Evolutionary conservation across 164 flowering plant genomes (phyloP), one percentile per base, ranked within the genome.

Genomic region (Amborella trichopoda): DNA sequence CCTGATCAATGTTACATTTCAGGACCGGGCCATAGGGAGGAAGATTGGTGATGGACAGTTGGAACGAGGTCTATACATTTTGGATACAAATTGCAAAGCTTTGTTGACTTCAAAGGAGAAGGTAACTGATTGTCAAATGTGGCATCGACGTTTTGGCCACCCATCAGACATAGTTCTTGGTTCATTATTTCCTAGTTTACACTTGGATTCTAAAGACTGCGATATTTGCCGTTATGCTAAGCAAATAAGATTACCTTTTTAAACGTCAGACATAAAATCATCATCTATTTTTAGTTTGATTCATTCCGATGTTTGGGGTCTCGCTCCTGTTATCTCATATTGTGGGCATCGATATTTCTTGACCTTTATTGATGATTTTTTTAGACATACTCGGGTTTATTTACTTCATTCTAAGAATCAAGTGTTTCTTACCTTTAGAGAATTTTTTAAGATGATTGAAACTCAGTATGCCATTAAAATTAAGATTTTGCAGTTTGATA

Each of bases 61-160:
- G n/a, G n/a, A n/a, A n/a, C n/a, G n/a, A n/a, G n/a, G n/a, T n/a
- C n/a, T n/a, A n/a, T n/a, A n/a, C n/a, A n/a, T n/a, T n/a, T n/a
- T n/a, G 1, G 6, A 39, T 6, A 39, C 18, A 14, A 10, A 10
- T 16, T 8, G 6, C 6, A 6, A 11, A 10, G 42, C 42, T 19
- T 16, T 10, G 12, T 1, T 19, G 12, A 17, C 42, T 6, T 19
- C 12, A 16, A 10, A 6, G n/a, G 18, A 39, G 17, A 14, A 1
- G 6, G 42, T 12, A 16, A 6, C n/a, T n/a, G n/a, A n/a, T n/a
- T n/a, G 12, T 11, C 8, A 10, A 10, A 14, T 39, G 6, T 39
- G 42, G 42, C 42, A 39, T 39, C 18, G 42, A 6, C 12, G 42
- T 12, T 19, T 39, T 39, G 42, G 42, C 6, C 42, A 39, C 42